Evolutionary conservation across 2,329 filamentous ascomycete species (phyloP), one percentile per base, ranked within the genome.

Genomic region (Thielaviopsis euricoi): DNA sequence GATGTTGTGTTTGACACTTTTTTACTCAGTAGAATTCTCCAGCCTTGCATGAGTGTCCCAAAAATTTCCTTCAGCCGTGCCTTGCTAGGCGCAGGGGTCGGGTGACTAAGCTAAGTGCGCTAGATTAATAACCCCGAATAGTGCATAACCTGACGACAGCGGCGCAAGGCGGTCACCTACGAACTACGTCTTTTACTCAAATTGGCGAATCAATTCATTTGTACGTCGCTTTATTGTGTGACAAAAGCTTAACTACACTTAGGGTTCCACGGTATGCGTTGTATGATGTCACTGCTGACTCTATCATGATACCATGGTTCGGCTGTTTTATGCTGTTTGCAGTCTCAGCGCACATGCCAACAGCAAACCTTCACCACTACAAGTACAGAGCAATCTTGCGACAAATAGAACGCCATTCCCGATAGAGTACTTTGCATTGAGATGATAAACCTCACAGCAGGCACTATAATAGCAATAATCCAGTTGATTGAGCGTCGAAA

Each of bases 21-120:
- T 33, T 46, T 21, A 17, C 46, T 49, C 4, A 33, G 33, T 33
- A 56, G 49, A 53, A 37, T 50, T 21, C 53, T 48, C 56, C 59
- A 60, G 59, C 59, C 59, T 60, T 58, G 59, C 59, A 60, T 55
- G 50, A 52, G 33, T 21, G n/a, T 15, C 53, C 56, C 59, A 60
- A 60, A 60, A 60, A 60, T 58, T 60, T 60, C 56, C 46, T 60
- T 58, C 59, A 60, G 59, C 59, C 59, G 52, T 54, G 59, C 53
- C 50, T 58, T 52, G 23, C 13, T 48, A 15, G 13, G 7, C n/a
- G 26, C 52, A 55, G 25, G 55, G 56, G 33, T 55, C 17, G n/a
- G 49, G 7, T 57, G 56, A 57, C 56, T 57, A 57, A 57, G 33
- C 15, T 3, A 0, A 17, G 0, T 1, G 29, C 37, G 37, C 1